Evolutionary conservation across 371 early-diverging fungal genomes (phyloP).

Genomic region (Actinomortierella wolfii): DNA sequence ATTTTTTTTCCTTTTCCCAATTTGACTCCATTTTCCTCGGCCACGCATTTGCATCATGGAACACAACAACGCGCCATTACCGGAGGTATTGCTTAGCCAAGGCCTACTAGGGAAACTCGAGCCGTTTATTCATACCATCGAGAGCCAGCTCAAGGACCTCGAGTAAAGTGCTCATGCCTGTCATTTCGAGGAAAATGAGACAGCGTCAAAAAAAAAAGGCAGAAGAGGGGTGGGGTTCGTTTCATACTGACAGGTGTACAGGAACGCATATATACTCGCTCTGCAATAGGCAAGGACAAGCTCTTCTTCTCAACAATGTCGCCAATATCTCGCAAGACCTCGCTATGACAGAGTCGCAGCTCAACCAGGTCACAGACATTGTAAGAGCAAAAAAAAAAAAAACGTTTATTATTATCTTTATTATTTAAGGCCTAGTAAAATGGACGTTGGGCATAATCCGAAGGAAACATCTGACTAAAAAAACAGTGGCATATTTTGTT

Average conservation of each 20-base stretch:
- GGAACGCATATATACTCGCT: no score
- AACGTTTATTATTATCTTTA: no score
- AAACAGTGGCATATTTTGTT: no score
- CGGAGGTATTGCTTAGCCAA: conserved; percentile 22
- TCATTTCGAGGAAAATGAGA: no score
- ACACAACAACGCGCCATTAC: neutral
- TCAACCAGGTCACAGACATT: conserved; percentile 36
- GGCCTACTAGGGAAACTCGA: conserved; percentile 33
- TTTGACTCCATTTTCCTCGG: neutral
- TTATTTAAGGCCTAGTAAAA: no score
- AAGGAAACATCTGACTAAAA: no score
- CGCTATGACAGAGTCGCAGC: conserved; percentile 18
- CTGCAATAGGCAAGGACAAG: conserved; percentile 25
- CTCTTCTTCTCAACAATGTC: conserved; percentile 23
- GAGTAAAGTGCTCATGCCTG: conserved; percentile 12
- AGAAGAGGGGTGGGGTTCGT: no score
- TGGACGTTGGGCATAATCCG: no score
- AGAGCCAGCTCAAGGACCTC: conserved; percentile 35
- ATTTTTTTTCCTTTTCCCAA: neutral
- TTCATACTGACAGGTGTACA: no score
- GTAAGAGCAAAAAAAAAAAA: no score
- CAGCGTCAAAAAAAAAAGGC: no score
- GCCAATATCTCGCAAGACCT: conserved; percentile 26
- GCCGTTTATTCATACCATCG: conserved; percentile 27
- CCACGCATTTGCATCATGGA: neutral